Evolutionary conservation across 1,284 basidiomycete species (phyloP), one percentile per base, ranked within the genome.

Genomic region (Marasmius sp.): DNA sequence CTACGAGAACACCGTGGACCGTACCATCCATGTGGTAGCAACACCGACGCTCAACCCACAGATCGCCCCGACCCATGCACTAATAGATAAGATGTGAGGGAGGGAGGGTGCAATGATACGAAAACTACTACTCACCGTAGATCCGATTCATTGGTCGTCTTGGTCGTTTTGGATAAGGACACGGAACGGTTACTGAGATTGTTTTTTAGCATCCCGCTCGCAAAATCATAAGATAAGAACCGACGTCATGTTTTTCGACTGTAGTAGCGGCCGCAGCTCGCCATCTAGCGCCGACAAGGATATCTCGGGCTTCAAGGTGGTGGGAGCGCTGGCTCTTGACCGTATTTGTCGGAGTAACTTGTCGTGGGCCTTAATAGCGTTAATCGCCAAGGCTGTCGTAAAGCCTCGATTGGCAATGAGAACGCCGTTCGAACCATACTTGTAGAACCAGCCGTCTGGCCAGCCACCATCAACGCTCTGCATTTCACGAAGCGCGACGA

Each of bases 401-500:
- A 79, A 68, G 3, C 79, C 79, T 20, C 73, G 71, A 65, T 79
- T 79, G 8, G 74, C 75, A 33, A 78, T 74, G 34, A 69, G 71
- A 47, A 77, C 61, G 10, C 71, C 74, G 0, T 74, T 74, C 1
- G 73, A 71, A 3, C 76, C 76, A 57, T 76, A 79, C 66, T 72
- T 75, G 71, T 78, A 80, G 27, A 80, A 69, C 74, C 75, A 77
- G 11, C 78, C 74, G 11, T 70, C 64, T 11, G 69, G 70, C 76
- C 76, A 80, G 3, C 74, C 72, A 16, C 79, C 79, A 60, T 81
- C 79, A 51, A 77, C 74, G 54, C 66, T 67, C 60, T 80, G 78
- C 59, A 76, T 61, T 11, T 66, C 57, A 0, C 75, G 65, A 3
- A 80, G 71, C 43, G 61, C 60, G n/a, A 67, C 66, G 27, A 75